Percentiles rank a stretch among this genome's conserved stretches.
Evolutionary conservation across 192 early-diverging fungal species (phyloP).

Genomic region (Coemansia sp.): DNA sequence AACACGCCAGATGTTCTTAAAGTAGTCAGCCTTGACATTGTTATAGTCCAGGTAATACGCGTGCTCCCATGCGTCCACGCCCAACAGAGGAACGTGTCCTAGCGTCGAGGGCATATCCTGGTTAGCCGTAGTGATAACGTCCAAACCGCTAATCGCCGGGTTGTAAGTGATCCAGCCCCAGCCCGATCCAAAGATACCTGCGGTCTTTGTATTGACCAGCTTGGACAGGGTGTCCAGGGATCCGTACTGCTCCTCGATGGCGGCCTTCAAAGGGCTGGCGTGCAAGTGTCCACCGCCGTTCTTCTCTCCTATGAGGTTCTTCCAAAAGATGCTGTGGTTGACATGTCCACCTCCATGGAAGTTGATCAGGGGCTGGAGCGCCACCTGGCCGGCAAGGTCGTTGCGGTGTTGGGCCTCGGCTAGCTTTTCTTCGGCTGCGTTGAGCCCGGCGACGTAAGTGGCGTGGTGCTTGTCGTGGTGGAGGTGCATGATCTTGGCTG

Average conservation of each 20-base stretch:
- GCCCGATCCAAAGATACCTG: slow-evolving; percentile 87
- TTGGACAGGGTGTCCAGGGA: slow-evolving; percentile 77
- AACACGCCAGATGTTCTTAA: slow-evolving; percentile 93
- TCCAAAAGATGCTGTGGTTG: slow-evolving; percentile 96
- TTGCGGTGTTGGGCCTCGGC: slow-evolving; percentile 67
- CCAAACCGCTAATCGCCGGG: slow-evolving; percentile 71
- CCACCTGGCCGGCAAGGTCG: slow-evolving; percentile 74
- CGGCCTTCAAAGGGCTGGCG: slow-evolving; percentile 62
- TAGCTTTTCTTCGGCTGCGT: slow-evolving; percentile 93
- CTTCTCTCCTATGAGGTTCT: slow-evolving; percentile 83
- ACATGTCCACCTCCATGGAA: slow-evolving; percentile 94
- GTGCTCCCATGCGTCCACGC: slow-evolving; percentile 96
- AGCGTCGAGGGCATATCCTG: slow-evolving; percentile 71
- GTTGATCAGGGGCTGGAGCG: slow-evolving; percentile 79
- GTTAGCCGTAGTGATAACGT: slow-evolving; percentile 87
- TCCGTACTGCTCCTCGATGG: slow-evolving; percentile 84
- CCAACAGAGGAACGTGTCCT: slow-evolving; percentile 81
- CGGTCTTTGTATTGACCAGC: slow-evolving; percentile 79
- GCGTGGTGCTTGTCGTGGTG: slow-evolving; percentile 97
- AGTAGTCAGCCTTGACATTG: slow-evolving; percentile 95
- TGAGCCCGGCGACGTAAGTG: slow-evolving; percentile 85
- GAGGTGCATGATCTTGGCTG: slow-evolving; percentile 90
- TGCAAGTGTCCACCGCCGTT: slow-evolving; percentile 77
- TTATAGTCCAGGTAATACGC: slow-evolving; percentile 98
- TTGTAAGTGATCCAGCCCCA: slow-evolving; percentile 99